Evolutionary conservation across 1,139 yeast species (phyloP).

Genomic region (Geotrichum carabidarum): DNA sequence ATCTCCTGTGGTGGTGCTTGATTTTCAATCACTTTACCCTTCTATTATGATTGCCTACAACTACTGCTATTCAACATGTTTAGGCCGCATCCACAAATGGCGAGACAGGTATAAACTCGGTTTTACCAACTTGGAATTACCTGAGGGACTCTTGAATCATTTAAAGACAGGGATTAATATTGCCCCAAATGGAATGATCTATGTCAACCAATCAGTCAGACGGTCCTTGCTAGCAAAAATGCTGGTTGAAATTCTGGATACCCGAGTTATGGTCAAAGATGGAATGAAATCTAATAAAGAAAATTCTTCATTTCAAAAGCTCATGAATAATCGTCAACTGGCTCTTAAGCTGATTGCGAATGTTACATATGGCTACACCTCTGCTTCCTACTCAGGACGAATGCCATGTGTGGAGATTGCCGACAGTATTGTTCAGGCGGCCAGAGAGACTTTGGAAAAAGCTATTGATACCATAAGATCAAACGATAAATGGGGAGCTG

Average conservation of each 20-base stretch:
- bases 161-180: constrained; percentile 53
- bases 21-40: constrained; percentile 91
- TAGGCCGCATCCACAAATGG: constrained; percentile 62
- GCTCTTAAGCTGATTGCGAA: constrained; percentile 89
- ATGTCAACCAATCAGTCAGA: constrained; percentile 60
- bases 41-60: constrained; percentile 89
- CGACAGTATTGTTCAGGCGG: constrained; percentile 89
- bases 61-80: constrained; percentile 80
- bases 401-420: constrained; percentile 97
- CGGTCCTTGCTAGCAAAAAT: constrained; percentile 75
- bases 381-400: constrained; percentile 91
- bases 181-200: constrained; percentile 85
- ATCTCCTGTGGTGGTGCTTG: constrained; percentile 82
- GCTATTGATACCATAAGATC: constrained; percentile 67
- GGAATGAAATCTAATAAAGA: constrained; percentile 52
- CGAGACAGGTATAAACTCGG: constrained; percentile 51
- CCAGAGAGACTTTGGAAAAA: constrained; percentile 70
- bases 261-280: constrained; percentile 70
- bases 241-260: constrained; percentile 75
- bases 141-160: constrained; percentile 53
- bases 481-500: constrained; percentile 67
- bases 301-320: constrained; percentile 47
- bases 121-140: constrained; percentile 44
- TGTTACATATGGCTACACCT: constrained; percentile 92
- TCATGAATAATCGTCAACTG: constrained; percentile 72